Evolutionary conservation across 2,329 filamentous ascomycete genomes (phyloP), one percentile per base, ranked within the genome.

Genomic region (Mollisiaceae sp.): DNA sequence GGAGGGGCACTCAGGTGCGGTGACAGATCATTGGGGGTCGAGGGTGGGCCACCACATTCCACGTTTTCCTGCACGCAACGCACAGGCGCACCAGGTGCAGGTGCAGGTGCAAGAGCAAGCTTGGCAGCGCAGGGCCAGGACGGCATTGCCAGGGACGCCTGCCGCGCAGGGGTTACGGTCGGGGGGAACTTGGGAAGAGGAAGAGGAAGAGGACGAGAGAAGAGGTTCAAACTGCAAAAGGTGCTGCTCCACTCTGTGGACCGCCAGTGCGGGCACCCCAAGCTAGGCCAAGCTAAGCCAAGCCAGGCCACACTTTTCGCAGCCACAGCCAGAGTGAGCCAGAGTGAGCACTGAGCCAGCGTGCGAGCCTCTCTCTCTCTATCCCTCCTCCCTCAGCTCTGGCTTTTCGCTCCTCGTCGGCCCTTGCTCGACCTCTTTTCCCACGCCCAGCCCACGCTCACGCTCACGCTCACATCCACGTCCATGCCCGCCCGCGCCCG

Each of bases 51-150:
- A 2, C 22, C 24, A 55, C 9, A n/a, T 22, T 20, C 55, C 55
- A 57, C 55, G 55, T 57, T 55, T 32, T 55, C 18, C 20, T 55
- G 45, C 41, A 43, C 41, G 41, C 45, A 50, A 50, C 18, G 45
- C 45, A 54, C 24, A 35, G 24, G 50, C 50, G 14, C 50, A 47
- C 11, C 43, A 47, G 43, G 15, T 15, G 43, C 43, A 47, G 43
- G 15, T 20, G 43, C 12, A 45, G 11, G 12, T n/a, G n/a, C 43
- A 15, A 20, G 12, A n/a, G 12, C 43, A 47, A 47, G 43, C 43
- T n/a, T 47, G 43, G 38, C 38, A 41, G 38, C 12, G 38, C 38
- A 41, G 38, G 38, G 38, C 3, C 27, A 41, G 38, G 38, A 41
- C 38, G 38, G 15, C 15, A 41, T 41, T 18, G 38, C 15, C 38